Base-by-base conservation (phyloP, 768 basidiomycete genomes). In the Pisolithus sp. region DNA sequence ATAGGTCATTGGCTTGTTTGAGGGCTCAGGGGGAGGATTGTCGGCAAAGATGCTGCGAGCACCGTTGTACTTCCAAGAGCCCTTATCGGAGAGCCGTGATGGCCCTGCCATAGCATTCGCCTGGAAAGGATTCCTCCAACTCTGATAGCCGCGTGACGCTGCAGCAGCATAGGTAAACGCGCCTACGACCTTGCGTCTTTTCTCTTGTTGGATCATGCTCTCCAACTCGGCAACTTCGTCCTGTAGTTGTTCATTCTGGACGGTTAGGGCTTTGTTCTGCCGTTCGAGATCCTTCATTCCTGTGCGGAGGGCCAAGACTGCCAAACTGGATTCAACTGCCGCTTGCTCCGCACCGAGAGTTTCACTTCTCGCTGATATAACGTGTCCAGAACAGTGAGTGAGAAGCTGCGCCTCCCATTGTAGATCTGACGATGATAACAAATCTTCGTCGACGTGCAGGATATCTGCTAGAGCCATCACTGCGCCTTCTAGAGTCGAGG, bases 391-490 rank as follows among this genome's bases (percentile, higher is more conserved):
- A 56, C 74, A 84, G 48, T 83, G 74, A 3, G 72, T 67, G 21
- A 87, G 72, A 3, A 85, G 74, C 52, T 84, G 81, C 0, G 81
- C 78, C 56, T 87, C 79, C 83, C 84, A 87, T 55, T 78, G 77
- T 39, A 82, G 61, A 10, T 67, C 65, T 15, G 66, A 57, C 47
- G 79, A 73, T 18, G 63, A 58, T 13, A 81, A 61, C 24, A 81
- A 52, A 30, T 59, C 53, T 47, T 69, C 61, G 51, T 85, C 83
- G 51, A 78, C 70, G 7, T 73, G 72, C 31, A 86, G 67, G 36
- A 83, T 71, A 0, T 71, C 59, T 18, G 70, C 64, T 45, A 85
- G 68, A 46, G 76, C 74, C 15, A 57, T 46, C 3, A 79, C 76
- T 1, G 76, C 69, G 5, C 56, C 62, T 20, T 74, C 71, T 7